Conservation (phyloP, 1,284 basidiomycete species). For the Afroboletus lepidellus region DNA sequence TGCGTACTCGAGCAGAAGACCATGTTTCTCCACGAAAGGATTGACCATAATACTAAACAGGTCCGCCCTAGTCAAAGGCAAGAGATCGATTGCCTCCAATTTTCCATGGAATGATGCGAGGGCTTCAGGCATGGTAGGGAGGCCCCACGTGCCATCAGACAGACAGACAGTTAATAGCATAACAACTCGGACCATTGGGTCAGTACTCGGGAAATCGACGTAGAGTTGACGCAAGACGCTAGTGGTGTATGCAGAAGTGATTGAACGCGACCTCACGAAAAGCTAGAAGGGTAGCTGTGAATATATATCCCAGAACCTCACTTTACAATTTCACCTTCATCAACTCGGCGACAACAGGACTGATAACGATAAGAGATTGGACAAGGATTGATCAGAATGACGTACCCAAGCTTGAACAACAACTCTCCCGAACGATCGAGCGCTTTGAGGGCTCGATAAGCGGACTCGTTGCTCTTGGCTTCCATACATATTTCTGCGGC, state of each 20-base stretch:
- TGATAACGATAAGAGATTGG: constrained; percentile 28
- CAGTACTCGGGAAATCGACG: constrained; percentile 58
- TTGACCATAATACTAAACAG: constrained; percentile 60
- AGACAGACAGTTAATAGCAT: constrained; percentile 65
- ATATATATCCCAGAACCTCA: neutral
- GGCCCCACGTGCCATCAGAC: constrained; percentile 40
- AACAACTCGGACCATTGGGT: constrained; percentile 61
- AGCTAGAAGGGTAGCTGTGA: constrained; percentile 42
- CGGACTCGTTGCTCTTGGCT: constrained; percentile 62
- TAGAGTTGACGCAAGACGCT: constrained; percentile 58
- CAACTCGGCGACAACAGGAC: constrained; percentile 56
- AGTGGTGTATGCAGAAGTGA: constrained; percentile 48
- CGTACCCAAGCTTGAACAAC: constrained; percentile 57
- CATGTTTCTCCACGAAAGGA: constrained; percentile 64
- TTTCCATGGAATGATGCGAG: constrained; percentile 36
- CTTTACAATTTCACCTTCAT: constrained; percentile 47
- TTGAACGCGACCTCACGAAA: constrained; percentile 65
- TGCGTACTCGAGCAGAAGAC: constrained; percentile 54
- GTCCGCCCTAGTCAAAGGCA: constrained; percentile 57
- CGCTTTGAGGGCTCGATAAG: constrained; percentile 62
- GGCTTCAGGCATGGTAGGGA: constrained; percentile 32
- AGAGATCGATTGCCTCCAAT: constrained; percentile 51
- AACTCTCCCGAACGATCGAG: constrained; percentile 61
- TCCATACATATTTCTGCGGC: constrained; percentile 80
- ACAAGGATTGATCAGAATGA: constrained; percentile 25